Percentiles rank a stretch among this genome's conserved stretches.
Conservation (phyloP, 225 moss, liverwort and hornwort species). For the Neckera pumila region DNA sequence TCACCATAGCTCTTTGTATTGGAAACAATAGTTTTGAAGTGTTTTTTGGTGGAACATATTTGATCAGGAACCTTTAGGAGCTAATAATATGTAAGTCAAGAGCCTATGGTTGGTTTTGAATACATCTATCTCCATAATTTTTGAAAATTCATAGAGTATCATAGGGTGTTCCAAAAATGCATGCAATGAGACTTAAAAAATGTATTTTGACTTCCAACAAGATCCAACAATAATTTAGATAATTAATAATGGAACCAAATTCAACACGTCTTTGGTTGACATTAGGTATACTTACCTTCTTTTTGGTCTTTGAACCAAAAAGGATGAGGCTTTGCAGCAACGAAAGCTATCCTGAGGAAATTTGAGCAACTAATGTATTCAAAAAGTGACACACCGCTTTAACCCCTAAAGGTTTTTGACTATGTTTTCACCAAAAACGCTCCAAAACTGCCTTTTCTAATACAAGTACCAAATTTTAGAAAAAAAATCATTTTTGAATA, state of each 20-base stretch:
- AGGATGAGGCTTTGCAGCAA: fast-evolving
- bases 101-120: not conserved
- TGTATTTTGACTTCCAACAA: not conserved
- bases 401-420: no score
- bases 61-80: not conserved
- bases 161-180: not conserved
- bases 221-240: not conserved
- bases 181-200: not conserved
- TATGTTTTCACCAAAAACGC: no score
- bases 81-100: not conserved
- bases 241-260: not conserved
- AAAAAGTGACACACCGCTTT: fast-evolving
- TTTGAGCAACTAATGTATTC: not conserved
- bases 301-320: not conserved
- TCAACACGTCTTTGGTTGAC: fast-evolving
- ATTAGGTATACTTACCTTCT: not conserved
- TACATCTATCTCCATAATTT: not conserved
- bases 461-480: no score
- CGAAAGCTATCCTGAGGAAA: fast-evolving
- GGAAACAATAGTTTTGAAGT: not conserved
- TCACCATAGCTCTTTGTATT: not conserved
- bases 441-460: no score
- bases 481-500: no score
- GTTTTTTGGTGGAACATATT: not conserved
- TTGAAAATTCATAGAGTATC: not conserved